Evolutionary conservation across 345 rosid species (phyloP).

Genomic region (Pseudoturritis turrita): DNA sequence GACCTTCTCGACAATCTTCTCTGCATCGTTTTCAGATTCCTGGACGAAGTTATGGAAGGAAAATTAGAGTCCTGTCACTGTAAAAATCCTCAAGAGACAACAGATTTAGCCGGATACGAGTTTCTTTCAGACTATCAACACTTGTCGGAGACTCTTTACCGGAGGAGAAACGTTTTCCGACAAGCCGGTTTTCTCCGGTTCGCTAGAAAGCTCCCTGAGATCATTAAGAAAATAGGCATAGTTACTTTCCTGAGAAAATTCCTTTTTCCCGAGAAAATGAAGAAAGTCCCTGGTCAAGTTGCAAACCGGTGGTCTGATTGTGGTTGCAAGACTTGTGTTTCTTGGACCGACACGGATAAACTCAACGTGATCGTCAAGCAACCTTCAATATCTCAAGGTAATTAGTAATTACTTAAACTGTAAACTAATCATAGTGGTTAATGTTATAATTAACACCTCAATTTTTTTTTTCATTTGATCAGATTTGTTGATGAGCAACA

Average conservation of each 20-base stretch:
- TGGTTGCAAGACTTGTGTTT: conserved; percentile 61
- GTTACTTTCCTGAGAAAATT: conserved; percentile 16
- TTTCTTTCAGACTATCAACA: conserved; percentile 25
- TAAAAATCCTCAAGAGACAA: not conserved
- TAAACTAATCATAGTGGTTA: not conserved
- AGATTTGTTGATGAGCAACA: conserved; percentile 25
- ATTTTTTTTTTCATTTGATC: not conserved
- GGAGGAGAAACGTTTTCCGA: conserved; percentile 51
- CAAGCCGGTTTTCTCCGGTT: conserved; percentile 37
- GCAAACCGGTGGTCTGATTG: conserved; percentile 71
- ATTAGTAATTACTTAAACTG: conserved; percentile 5
- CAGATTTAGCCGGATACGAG: conserved; percentile 4
- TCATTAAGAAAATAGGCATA: conserved; percentile 18
- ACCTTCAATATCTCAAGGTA: conserved; percentile 43
- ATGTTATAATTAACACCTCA: not conserved
- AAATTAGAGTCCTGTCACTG: conserved; percentile 45
- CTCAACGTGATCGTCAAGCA: conserved; percentile 50
- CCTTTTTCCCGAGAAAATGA: not conserved
- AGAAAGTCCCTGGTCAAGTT: not conserved
- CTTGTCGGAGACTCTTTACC: conserved; percentile 52
- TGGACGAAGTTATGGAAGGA: conserved; percentile 57
- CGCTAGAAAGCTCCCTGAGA: conserved; percentile 29
- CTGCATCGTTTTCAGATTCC: conserved; percentile 41
- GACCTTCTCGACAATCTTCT: conserved; percentile 53
- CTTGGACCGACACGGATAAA: conserved; percentile 45